Evolutionary conservation across 2,329 filamentous ascomycete species (phyloP).

Genomic region (Sphaerulina vaccinii): DNA sequence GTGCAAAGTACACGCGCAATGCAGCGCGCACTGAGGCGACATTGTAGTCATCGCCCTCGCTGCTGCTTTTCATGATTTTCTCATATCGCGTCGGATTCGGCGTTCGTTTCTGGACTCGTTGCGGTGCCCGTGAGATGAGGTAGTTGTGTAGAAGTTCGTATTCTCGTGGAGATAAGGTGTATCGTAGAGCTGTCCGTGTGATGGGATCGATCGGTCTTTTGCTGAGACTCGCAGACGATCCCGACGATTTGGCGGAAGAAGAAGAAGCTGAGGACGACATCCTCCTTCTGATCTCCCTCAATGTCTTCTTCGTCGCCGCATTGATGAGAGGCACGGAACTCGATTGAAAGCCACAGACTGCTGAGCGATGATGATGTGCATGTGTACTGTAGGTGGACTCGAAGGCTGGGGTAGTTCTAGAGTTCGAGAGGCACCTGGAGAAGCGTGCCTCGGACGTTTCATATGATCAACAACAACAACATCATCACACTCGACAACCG

Average conservation of each 20-base stretch:
- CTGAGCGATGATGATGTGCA: background rate
- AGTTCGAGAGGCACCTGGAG: too few species aligned
- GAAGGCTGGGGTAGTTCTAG: background rate
- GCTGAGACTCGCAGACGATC: slow-evolving; percentile 20
- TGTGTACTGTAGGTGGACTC: background rate
- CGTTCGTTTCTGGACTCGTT: slow-evolving; percentile 54
- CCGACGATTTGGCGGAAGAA: slow-evolving; percentile 8
- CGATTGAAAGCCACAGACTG: background rate
- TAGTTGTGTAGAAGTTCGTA: slow-evolving; percentile 83
- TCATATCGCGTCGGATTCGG: slow-evolving; percentile 53
- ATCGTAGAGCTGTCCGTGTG: slow-evolving; percentile 79
- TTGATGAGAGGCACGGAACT: slow-evolving; percentile 1
- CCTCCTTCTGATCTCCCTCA: slow-evolving; percentile 13
- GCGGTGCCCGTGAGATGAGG: slow-evolving; percentile 69
- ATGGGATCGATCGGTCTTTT: slow-evolving; percentile 60
- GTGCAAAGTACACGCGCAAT: slow-evolving; percentile 45
- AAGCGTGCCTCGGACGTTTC: slow-evolving; percentile 3
- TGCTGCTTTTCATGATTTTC: slow-evolving; percentile 41
- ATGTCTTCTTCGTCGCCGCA: slow-evolving; percentile 7
- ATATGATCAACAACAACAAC: slow-evolving; percentile 12
- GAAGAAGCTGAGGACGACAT: too few species aligned
- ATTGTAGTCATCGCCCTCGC: slow-evolving; percentile 44
- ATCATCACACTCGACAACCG: slow-evolving; percentile 10
- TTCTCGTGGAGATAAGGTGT: slow-evolving; percentile 79
- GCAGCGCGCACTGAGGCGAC: slow-evolving; percentile 48